These are phyloP conservation scores for Podaxis sp. DNA, from an alignment of 768 basidiomycete genomes.

Conservation along the genomic window DNA sequence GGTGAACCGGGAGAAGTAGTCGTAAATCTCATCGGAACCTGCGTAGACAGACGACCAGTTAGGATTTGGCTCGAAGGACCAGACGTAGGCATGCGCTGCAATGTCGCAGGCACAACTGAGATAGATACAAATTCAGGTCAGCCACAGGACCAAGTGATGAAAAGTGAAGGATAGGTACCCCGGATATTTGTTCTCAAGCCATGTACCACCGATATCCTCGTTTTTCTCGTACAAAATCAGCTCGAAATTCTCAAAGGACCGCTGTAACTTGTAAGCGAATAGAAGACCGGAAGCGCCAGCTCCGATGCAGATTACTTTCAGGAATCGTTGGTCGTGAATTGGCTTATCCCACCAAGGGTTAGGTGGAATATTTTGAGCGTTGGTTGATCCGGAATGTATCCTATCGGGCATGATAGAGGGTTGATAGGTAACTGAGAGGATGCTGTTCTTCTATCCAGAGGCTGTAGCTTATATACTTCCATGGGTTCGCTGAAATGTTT, in stretches of 20 bases:
- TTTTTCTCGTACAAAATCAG: constrained; percentile 36
- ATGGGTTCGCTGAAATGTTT: background rate
- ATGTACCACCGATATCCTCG: constrained; percentile 29
- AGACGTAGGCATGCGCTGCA: constrained; percentile 26
- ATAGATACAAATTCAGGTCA: background rate
- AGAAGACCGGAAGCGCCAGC: constrained; percentile 35
- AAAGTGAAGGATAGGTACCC: background rate
- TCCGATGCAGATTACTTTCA: constrained; percentile 33
- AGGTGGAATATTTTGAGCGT: background rate
- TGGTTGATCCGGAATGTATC: background rate
- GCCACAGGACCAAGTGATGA: background rate
- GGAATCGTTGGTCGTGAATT: constrained; percentile 28
- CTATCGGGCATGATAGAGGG: background rate
- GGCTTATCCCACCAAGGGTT: constrained; percentile 18
- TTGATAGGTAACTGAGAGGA: background rate
- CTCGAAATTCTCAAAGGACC: constrained; percentile 33
- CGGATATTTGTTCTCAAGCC: constrained; percentile 32
- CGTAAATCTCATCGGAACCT: constrained; percentile 22
- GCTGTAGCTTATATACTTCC: background rate
- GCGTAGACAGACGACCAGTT: constrained; percentile 27
- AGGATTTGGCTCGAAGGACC: constrained; percentile 26
- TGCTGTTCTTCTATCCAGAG: background rate
- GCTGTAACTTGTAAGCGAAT: constrained; percentile 33
- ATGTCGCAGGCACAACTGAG: constrained; percentile 23
- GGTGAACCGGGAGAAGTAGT: constrained; percentile 23